phyloP scores from a whole-genome alignment of 495 filamentous ascomycete genomes.

The Ramalina intermedia region DNA sequence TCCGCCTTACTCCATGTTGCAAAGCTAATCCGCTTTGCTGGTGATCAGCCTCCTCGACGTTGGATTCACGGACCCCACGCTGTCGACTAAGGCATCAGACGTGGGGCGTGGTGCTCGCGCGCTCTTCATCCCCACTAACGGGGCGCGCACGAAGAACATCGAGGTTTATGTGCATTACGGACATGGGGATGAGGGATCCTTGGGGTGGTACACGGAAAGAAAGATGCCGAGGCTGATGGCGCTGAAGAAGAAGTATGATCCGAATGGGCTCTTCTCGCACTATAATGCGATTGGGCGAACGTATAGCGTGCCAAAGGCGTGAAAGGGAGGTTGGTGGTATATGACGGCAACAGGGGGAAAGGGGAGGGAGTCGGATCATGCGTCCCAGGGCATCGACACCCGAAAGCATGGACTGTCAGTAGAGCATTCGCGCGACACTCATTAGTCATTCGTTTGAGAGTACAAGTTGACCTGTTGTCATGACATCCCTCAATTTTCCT shows the following conservation, averaged over 20 bases:
- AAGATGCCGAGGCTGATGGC: slow-evolving; percentile 18
- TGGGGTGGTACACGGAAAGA: slow-evolving; percentile 9
- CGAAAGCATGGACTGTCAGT: no score
- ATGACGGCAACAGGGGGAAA: no score
- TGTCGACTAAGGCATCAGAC: not conserved
- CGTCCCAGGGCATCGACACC: no score
- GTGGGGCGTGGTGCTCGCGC: slow-evolving; percentile 7
- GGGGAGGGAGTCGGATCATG: no score
- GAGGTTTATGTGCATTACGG: slow-evolving; percentile 25
- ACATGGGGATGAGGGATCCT: slow-evolving; percentile 25
- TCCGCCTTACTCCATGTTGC: not conserved
- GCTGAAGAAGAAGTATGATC: slow-evolving; percentile 23
- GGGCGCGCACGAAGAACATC: slow-evolving; percentile 10
- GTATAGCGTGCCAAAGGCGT: no score
- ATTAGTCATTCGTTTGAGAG: no score
- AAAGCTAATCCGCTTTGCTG: not conserved
- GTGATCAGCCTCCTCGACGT: slow-evolving; percentile 3
- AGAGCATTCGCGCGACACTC: no score
- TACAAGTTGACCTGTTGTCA: no score
- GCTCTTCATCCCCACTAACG: slow-evolving; percentile 13
- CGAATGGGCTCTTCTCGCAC: slow-evolving; percentile 10
- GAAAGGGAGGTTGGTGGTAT: no score
- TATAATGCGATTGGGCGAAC: not conserved
- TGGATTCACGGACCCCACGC: not conserved
- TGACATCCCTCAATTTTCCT: no score